Percentiles rank a stretch among this genome's conserved stretches.
Evolutionary conservation across 2,329 filamentous ascomycete genomes (phyloP).

Genomic region (Tricladium varicosporioides): DNA sequence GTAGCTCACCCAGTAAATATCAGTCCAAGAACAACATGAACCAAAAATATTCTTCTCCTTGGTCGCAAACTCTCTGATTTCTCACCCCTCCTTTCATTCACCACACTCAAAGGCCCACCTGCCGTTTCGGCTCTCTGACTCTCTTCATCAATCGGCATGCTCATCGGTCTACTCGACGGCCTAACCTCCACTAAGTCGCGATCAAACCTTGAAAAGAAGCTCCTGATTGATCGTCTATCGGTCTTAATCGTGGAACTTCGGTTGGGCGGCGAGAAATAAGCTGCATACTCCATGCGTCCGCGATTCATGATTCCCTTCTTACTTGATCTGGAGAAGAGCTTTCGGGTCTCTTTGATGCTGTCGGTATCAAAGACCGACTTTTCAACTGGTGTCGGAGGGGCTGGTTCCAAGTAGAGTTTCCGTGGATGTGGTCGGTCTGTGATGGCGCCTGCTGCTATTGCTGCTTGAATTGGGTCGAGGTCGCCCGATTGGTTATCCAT

Average conservation of each 20-base stretch:
- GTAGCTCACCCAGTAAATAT: neutral
- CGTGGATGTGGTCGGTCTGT: neutral
- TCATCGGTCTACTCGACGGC: neutral
- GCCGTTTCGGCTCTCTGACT: too few relatives aligned
- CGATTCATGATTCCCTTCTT: neutral
- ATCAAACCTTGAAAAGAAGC: slow-evolving; percentile 1
- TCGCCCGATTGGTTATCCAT: too few relatives aligned
- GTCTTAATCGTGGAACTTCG: neutral
- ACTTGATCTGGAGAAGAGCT: neutral
- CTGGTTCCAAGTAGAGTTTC: neutral
- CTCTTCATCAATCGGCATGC: neutral
- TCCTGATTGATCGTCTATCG: neutral
- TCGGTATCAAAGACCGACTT: neutral
- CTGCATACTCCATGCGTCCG: neutral
- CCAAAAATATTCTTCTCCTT: neutral
- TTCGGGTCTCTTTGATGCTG: neutral
- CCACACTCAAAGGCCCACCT: too few relatives aligned
- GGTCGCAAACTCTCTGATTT: neutral
- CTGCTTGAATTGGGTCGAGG: too few relatives aligned
- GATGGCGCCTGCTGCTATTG: neutral
- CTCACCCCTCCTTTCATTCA: neutral
- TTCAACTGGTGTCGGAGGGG: neutral
- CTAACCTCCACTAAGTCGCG: neutral
- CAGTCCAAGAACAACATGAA: neutral
- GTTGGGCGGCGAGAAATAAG: neutral